Evolutionary conservation across 768 basidiomycete genomes (phyloP).

Genomic region (Scleroderma bovista): DNA sequence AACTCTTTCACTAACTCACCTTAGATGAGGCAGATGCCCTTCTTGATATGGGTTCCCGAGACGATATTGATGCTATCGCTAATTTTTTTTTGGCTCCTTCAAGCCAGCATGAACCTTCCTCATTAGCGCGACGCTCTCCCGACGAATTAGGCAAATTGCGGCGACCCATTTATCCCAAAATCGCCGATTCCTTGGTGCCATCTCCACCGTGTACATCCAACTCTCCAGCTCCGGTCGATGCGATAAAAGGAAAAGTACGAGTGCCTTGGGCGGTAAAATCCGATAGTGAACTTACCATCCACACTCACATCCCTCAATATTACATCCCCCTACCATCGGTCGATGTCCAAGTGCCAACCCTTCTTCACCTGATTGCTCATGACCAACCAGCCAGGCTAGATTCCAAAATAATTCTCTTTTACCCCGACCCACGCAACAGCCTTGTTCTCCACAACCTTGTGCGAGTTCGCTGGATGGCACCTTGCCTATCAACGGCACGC

Average conservation of each 20-base stretch:
- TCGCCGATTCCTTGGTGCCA: conserved; percentile 70
- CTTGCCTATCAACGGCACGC: conserved; percentile 54
- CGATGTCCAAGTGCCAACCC: conserved; percentile 68
- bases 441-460: conserved; percentile 61
- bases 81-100: conserved; percentile 52
- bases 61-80: conserved; percentile 74
- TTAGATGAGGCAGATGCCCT: conserved; percentile 92
- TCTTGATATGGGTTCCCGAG: conserved; percentile 88
- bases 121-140: conserved; percentile 84
- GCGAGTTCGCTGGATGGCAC: conserved; percentile 36
- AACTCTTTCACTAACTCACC: conserved; percentile 52
- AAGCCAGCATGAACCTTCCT: conserved; percentile 79
- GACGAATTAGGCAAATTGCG: conserved; percentile 66
- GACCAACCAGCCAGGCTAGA: conserved; percentile 69
- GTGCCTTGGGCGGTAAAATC: not conserved
- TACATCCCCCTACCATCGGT: conserved; percentile 66
- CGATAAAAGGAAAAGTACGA: not conserved
- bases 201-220: conserved; percentile 48
- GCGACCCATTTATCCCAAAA: conserved; percentile 49
- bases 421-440: conserved; percentile 82
- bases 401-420: conserved; percentile 79
- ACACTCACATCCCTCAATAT: conserved; percentile 76
- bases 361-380: conserved; percentile 75
- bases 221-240: conserved; percentile 25
- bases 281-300: conserved; percentile 40